These are phyloP conservation scores for Umbelopsis vinacea DNA, from an alignment of 192 early-diverging fungal species.

Conservation along the genomic window DNA sequence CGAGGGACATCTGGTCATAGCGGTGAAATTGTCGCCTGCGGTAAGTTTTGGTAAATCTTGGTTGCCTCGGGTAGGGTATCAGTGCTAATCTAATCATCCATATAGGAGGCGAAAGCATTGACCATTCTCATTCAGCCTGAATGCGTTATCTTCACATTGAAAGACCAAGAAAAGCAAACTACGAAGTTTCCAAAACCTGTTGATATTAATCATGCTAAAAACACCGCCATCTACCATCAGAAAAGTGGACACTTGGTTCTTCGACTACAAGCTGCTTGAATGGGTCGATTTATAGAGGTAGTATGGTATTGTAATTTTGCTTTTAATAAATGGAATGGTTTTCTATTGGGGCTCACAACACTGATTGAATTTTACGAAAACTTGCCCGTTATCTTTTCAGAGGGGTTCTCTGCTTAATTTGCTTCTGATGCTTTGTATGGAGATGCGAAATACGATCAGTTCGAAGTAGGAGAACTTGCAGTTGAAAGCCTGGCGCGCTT, in stretches of 20 bases:
- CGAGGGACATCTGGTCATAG: background rate
- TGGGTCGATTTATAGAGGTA: too few species aligned
- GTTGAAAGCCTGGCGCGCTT: too few species aligned
- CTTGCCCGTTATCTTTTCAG: too few species aligned
- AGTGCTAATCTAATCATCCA: background rate
- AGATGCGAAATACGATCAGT: too few species aligned
- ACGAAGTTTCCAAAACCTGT: background rate
- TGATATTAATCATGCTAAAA: background rate
- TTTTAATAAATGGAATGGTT: too few species aligned
- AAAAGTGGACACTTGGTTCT: constrained; percentile 5
- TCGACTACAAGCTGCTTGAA: background rate
- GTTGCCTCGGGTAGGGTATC: background rate
- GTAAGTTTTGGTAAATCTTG: constrained; percentile 3
- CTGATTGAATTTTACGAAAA: too few species aligned
- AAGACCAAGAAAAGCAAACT: background rate
- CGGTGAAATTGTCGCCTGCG: constrained; percentile 9
- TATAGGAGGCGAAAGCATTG: constrained; percentile 2
- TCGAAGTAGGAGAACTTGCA: too few species aligned
- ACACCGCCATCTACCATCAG: constrained; percentile 7
- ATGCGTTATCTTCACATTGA: background rate
- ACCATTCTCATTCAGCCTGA: constrained; percentile 15
- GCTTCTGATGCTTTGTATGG: too few species aligned
- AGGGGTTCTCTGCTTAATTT: too few species aligned
- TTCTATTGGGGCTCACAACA: too few species aligned
- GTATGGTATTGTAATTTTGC: too few species aligned